Evolutionary conservation across 768 basidiomycete genomes (phyloP), one percentile per base, ranked within the genome.

Genomic region (Kwoniella bestiolae): DNA sequence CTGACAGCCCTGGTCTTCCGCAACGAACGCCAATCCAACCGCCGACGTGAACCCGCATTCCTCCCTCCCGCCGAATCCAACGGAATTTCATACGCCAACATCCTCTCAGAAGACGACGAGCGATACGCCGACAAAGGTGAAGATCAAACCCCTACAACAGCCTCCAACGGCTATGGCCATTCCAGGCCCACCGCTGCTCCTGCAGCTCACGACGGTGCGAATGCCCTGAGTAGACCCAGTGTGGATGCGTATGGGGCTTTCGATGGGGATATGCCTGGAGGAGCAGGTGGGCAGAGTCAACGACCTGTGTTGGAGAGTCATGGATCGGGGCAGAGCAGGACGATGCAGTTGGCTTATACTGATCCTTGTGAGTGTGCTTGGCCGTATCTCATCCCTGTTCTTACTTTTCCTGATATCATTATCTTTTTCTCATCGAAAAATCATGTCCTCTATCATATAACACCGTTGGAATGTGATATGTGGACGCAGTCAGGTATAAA

Each of bases 241-340:
- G 87, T 94, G 82, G 93, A 94, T 72, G 87, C 88, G 16, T 94
- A 94, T 73, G 93, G 92, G 51, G 92, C 92, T 26, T 95, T 94
- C 82, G 90, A 89, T 0, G 92, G 94, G 74, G 91, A 91, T 44
- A 86, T 91, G 0, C 91, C 92, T 1, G 86, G 84, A 62, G 91
- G 90, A 25, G 92, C 89, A 70, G 25, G 84, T 16, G 65, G 81
- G 9, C 75, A 84, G 11, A 28, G 5, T 23, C 31, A 35, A n/a
- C 18, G 34, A n/a, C 34, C 52, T 8, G 16, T 35, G n/a, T 55
- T 29, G 8, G 21, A 8, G 8, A 84, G 86, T 25, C 84, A 51
- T 79, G 86, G 86, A 18, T 85, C 50, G 5, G 87, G 28, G 83
- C 64, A 93, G 41, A 93, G 91, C 80, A 83, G 92, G 78, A 94